Evolutionary conservation across 2,329 filamentous ascomycete species (phyloP).

Genomic region (Claviceps monticola): DNA sequence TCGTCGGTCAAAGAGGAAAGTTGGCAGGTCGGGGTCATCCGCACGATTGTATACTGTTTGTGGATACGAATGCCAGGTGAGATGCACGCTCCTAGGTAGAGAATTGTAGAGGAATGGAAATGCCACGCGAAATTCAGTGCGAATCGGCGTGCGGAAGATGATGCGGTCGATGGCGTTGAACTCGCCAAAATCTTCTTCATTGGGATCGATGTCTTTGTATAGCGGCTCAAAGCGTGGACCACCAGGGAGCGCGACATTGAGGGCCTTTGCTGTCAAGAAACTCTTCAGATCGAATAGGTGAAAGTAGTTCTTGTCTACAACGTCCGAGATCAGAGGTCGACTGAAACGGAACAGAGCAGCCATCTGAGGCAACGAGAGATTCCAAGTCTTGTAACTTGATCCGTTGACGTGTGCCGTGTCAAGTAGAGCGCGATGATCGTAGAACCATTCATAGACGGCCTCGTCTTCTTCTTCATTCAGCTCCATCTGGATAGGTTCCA

Average conservation of each 20-base stretch:
- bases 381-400: constrained; percentile 94
- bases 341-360: constrained; percentile 86
- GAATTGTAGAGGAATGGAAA: constrained; percentile 96
- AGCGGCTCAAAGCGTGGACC: constrained; percentile 92
- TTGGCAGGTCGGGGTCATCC: constrained; percentile 78
- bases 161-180: constrained; percentile 99
- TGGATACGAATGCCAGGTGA: constrained; percentile 88
- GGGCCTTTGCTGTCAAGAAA: constrained; percentile 87
- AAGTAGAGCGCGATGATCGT: constrained; percentile 79
- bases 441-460: constrained; percentile 92
- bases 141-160: constrained; percentile 89
- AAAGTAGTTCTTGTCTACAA: constrained; percentile 93
- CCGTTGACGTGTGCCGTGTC: constrained; percentile 93
- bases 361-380: constrained; percentile 87
- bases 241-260: constrained; percentile 96
- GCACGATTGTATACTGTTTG: constrained; percentile 83
- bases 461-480: constrained; percentile 87
- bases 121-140: constrained; percentile 89
- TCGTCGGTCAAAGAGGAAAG: constrained; percentile 94
- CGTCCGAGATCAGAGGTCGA: constrained; percentile 77
- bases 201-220: constrained; percentile 97
- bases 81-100: constrained; percentile 80
- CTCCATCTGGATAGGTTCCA: constrained; percentile 98
- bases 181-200: constrained; percentile 97
- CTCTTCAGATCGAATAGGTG: constrained; percentile 93